phyloP scores from a whole-genome alignment of 352 stramenopile species.

The Phytophthora colocasiae region DNA sequence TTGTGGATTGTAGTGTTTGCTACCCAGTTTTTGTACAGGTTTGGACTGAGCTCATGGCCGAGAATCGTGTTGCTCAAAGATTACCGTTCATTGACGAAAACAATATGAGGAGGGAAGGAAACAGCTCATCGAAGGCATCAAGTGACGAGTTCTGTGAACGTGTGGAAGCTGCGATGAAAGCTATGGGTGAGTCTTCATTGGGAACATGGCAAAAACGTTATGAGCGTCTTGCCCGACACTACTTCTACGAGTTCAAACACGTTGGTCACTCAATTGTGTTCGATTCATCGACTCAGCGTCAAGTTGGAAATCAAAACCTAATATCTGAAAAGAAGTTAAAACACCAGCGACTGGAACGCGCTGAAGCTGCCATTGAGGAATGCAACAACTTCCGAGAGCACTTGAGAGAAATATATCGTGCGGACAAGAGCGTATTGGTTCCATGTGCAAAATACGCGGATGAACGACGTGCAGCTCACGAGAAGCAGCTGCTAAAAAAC shows the following conservation, averaged over 20 bases:
- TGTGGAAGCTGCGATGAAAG: constrained; percentile 43
- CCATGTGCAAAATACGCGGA: constrained; percentile 4
- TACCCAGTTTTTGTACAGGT: constrained; percentile 61
- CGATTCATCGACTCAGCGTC: constrained; percentile 20
- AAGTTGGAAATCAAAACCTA: constrained; percentile 10
- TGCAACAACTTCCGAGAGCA: constrained; percentile 48
- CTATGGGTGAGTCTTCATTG: background rate
- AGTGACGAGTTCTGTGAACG: constrained; percentile 56
- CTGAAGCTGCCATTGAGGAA: constrained; percentile 41
- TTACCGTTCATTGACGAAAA: constrained; percentile 1
- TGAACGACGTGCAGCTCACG: constrained; percentile 22
- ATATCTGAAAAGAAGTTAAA: constrained; percentile 27
- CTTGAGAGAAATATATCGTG: constrained; percentile 39
- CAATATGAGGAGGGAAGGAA: background rate
- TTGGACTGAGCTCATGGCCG: constrained; percentile 42
- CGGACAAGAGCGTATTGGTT: constrained; percentile 17
- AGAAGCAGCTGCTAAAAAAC: constrained; percentile 26
- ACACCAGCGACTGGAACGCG: constrained; percentile 37
- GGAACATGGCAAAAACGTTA: constrained; percentile 58
- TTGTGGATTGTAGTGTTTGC: constrained; percentile 48
- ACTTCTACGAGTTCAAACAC: constrained; percentile 82
- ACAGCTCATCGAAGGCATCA: background rate
- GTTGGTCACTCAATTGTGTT: constrained; percentile 56
- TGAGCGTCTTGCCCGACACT: constrained; percentile 59
- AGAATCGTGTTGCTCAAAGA: background rate